Conservation (phyloP, 129 eudicot species). For the Lactuca saligna region DNA sequence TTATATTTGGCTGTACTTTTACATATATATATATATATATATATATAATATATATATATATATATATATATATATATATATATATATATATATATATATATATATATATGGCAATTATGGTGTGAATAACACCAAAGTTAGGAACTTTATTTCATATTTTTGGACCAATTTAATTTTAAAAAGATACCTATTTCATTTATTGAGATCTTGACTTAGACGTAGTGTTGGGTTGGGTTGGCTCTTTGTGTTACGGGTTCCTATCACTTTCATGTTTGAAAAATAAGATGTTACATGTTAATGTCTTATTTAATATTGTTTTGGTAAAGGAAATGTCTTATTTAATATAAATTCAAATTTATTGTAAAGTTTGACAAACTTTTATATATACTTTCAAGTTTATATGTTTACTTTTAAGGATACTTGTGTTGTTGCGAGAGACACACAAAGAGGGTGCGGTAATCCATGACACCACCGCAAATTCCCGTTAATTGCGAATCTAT, state of each 20-base stretch:
- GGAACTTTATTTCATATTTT: not conserved
- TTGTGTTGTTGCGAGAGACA: no score
- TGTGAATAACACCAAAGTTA: slow-evolving; percentile 3
- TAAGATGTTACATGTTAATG: not conserved
- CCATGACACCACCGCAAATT: no score
- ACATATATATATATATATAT: no score
- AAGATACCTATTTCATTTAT: slow-evolving; percentile 17
- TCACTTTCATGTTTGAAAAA: slow-evolving; percentile 9
- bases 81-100: not conserved
- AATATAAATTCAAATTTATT: not conserved
- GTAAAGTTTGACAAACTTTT: not conserved
- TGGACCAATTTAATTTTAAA: slow-evolving; percentile 21
- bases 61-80: no score
- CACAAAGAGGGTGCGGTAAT: no score
- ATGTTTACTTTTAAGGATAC: not conserved
- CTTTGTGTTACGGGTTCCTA: not conserved
- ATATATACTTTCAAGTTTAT: not conserved
- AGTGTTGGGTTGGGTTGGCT: slow-evolving; percentile 6
- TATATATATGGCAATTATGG: not conserved
- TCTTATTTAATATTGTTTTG: not conserved
- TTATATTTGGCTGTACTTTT: no score
- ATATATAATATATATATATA: no score
- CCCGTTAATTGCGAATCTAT: no score
- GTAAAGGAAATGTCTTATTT: not conserved
- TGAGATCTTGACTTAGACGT: slow-evolving; percentile 22